phyloP scores from a whole-genome alignment of 2,329 filamentous ascomycete genomes.

The Dactylellina parvicollis region DNA sequence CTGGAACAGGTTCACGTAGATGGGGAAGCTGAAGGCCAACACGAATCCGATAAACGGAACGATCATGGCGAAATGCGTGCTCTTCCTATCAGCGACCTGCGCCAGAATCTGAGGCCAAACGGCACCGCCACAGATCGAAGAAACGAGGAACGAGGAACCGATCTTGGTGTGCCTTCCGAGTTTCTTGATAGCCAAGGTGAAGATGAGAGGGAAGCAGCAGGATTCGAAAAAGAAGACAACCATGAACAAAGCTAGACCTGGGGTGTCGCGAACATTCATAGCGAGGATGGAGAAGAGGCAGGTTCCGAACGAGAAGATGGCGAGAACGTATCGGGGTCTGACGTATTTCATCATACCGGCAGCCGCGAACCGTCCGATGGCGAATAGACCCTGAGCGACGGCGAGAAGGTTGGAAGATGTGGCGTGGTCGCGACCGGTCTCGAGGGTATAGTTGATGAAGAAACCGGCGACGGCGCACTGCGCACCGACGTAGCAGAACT shows the following conservation, averaged over 20 bases:
- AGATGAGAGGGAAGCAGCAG: slow-evolving; percentile 70
- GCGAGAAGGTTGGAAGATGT: slow-evolving; percentile 67
- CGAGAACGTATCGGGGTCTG: slow-evolving; percentile 68
- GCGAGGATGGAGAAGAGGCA: slow-evolving; percentile 68
- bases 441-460: slow-evolving; percentile 67
- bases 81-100: slow-evolving; percentile 63
- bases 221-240: slow-evolving; percentile 69
- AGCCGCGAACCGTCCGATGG: slow-evolving; percentile 69
- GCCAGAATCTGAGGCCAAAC: slow-evolving; percentile 68
- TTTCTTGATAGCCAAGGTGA: slow-evolving; percentile 69
- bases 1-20: slow-evolving; percentile 61
- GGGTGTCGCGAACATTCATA: slow-evolving; percentile 66
- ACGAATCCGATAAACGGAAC: slow-evolving; percentile 66
- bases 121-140: slow-evolving; percentile 68
- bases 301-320: slow-evolving; percentile 66
- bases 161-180: slow-evolving; percentile 69
- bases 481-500: slow-evolving; percentile 73
- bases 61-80: slow-evolving; percentile 64
- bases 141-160: slow-evolving; percentile 68
- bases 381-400: slow-evolving; percentile 70
- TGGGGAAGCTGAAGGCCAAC: slow-evolving; percentile 63
- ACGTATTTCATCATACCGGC: slow-evolving; percentile 68
- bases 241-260: slow-evolving; percentile 68
- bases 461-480: slow-evolving; percentile 65
- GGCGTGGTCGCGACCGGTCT: slow-evolving; percentile 61